phyloP scores from a whole-genome alignment of 208 protist genomes.

The Trypanosoma congolense region DNA sequence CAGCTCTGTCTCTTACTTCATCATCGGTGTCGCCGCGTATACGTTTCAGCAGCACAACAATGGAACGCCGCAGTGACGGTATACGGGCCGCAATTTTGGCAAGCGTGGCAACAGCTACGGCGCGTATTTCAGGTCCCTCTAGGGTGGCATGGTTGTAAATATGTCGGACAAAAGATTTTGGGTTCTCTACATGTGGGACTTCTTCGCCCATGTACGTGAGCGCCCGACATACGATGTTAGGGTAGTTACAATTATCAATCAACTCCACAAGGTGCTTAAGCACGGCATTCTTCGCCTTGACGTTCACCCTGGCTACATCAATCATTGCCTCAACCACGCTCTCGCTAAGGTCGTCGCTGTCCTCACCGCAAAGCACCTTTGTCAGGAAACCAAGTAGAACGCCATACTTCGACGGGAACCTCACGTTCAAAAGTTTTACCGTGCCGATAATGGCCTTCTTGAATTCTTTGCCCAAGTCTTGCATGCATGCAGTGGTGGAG shows the following conservation, averaged over 20 bases:
- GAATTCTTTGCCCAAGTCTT: slow-evolving; percentile 97
- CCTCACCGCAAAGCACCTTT: slow-evolving; percentile 80
- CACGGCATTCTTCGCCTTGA: slow-evolving; percentile 86
- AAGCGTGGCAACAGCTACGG: slow-evolving; percentile 94
- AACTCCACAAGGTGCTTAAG: slow-evolving; percentile 97
- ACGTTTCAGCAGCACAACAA: slow-evolving; percentile 90
- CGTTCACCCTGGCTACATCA: slow-evolving; percentile 86
- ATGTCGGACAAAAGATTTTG: slow-evolving; percentile 91
- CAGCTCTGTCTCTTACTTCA: slow-evolving; percentile 97
- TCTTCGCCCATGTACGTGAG: slow-evolving; percentile 95
- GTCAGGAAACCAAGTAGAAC: slow-evolving; percentile 91
- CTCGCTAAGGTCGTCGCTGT: slow-evolving; percentile 93
- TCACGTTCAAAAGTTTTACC: slow-evolving; percentile 91
- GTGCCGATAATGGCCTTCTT: slow-evolving; percentile 96
- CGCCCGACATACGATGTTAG: slow-evolving; percentile 92
- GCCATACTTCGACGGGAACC: slow-evolving; percentile 93
- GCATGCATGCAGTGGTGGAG: slow-evolving; percentile 79
- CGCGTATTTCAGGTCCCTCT: slow-evolving; percentile 91
- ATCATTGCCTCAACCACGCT: slow-evolving; percentile 95
- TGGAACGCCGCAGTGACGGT: slow-evolving; percentile 79
- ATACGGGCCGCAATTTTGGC: slow-evolving; percentile 95
- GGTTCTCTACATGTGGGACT: slow-evolving; percentile 84
- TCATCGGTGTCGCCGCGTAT: slow-evolving; percentile 94
- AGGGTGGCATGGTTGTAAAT: slow-evolving; percentile 98
- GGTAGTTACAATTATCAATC: slow-evolving; percentile 99